These are phyloP conservation scores for Balakata baccata DNA, from an alignment of 345 rosid genomes.

Conservation along the genomic window DNA sequence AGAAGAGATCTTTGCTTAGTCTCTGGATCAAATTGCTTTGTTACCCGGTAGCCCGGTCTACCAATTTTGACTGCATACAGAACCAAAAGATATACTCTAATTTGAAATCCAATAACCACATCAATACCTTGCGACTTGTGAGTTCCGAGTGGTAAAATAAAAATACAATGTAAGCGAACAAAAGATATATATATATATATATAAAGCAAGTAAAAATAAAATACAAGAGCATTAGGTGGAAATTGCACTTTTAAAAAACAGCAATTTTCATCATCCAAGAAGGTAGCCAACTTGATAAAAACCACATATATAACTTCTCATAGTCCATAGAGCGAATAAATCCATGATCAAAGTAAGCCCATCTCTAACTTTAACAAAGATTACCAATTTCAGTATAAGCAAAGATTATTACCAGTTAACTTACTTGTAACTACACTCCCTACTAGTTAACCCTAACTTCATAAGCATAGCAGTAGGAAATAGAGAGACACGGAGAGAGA, in stretches of 20 bases:
- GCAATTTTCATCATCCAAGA: too few relatives aligned
- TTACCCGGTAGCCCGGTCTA: constrained; percentile 91
- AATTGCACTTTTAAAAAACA: too few relatives aligned
- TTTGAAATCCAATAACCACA: too few relatives aligned
- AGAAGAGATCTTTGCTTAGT: constrained; percentile 89
- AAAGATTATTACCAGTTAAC: too few relatives aligned
- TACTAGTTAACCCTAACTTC: neutral
- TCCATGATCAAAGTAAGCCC: too few relatives aligned
- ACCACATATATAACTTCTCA: too few relatives aligned
- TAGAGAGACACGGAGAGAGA: neutral
- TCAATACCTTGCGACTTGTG: neutral
- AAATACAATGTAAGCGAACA: neutral
- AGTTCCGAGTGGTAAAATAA: neutral
- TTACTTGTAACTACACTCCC: neutral
- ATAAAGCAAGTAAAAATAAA: neutral
- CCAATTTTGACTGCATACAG: constrained; percentile 80
- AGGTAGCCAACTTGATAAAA: too few relatives aligned
- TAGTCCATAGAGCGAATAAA: too few relatives aligned
- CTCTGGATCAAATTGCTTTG: constrained; percentile 92
- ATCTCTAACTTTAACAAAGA: too few relatives aligned
- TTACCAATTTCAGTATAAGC: too few relatives aligned
- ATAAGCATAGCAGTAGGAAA: neutral
- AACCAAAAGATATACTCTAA: neutral
- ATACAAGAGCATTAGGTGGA: neutral
- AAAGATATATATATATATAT: neutral